Evolutionary conservation across 306 rosid species (phyloP).

Genomic region (Dalbergia cultrata): DNA sequence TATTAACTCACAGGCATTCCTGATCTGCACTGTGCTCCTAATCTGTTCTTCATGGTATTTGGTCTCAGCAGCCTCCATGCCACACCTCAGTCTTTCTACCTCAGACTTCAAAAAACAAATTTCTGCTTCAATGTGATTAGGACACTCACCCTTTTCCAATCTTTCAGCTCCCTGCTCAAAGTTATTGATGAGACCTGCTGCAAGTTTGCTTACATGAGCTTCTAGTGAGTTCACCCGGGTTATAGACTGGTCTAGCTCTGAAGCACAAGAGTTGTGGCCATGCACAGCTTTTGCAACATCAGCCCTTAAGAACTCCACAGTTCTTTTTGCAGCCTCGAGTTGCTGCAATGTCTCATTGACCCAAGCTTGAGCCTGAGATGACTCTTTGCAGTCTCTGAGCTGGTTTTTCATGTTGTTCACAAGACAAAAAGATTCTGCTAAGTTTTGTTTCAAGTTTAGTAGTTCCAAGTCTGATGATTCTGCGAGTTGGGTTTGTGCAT

Average conservation of each 20-base stretch:
- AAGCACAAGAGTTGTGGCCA: conserved; percentile 55
- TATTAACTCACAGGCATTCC: conserved; percentile 71
- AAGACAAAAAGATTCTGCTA: conserved; percentile 70
- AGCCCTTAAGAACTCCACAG: conserved; percentile 67
- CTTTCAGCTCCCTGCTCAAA: conserved; percentile 43
- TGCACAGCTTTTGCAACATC: conserved; percentile 67
- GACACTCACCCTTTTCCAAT: conserved; percentile 17
- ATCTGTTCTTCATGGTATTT: conserved; percentile 81
- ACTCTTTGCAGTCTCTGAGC: conserved; percentile 59
- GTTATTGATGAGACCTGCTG: conserved; percentile 41
- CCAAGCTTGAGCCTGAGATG: conserved; percentile 68
- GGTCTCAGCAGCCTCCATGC: conserved; percentile 72
- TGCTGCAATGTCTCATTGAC: conserved; percentile 75
- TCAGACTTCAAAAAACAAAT: conserved; percentile 62
- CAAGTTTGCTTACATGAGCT: conserved; percentile 63
- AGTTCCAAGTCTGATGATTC: conserved; percentile 63
- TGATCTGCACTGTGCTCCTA: conserved; percentile 64
- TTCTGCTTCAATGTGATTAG: conserved; percentile 54
- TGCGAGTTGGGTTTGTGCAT: conserved; percentile 57
- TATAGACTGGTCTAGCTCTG: conserved; percentile 71
- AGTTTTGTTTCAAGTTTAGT: conserved; percentile 64
- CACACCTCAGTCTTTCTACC: conserved; percentile 61
- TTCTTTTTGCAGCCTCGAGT: conserved; percentile 79
- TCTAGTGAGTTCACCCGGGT: conserved; percentile 61
- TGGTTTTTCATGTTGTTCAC: conserved; percentile 71